Evolutionary conservation across 2,329 filamentous ascomycete genomes (phyloP), one percentile per base, ranked within the genome.

Genomic region (Phialocephala sp.): DNA sequence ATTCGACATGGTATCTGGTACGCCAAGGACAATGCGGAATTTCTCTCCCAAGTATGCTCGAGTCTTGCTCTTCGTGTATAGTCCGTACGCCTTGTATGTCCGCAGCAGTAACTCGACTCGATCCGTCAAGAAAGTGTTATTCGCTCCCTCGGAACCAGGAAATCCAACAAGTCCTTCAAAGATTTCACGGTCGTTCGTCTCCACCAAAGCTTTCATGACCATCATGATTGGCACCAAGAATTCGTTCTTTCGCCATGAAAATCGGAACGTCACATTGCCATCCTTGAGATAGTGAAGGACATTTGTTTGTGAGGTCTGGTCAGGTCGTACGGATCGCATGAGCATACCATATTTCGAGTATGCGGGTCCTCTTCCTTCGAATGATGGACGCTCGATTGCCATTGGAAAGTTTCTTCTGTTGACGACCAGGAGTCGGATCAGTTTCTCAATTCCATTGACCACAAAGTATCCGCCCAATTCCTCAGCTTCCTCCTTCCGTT

Each of bases 301-400:
- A 75, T 98, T 99, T 43, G 94, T 98, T 79, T 98, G 94, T 36
- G 94, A 97, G 9, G 94, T 97, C 80, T 99, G 93, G 79, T 99
- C 95, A n/a, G 94, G 94, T 65, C 95, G 89, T 63, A 97, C 93
- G 2, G 91, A 96, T 80, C 95, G 90, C 71, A 97, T 89, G 74
- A 97, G 92, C 65, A 98, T 91, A 83, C 93, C 95, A 75, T 88
- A 95, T 65, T 91, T 90, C 12, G 93, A 96, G 80, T 97, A 99
- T 68, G 91, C 87, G 22, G 89, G 84, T 43, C 95, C 95, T 81
- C 95, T 89, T 74, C 92, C 94, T 69, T 87, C 86, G 81, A 98
- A 99, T 72, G 94, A 97, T 58, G 91, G 89, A 76, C 95, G 91
- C 72, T 92, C 87, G 77, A 98, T 97, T 56, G 94, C 94, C 87